Evolutionary conservation across 176 grass and related monocot species (phyloP), one percentile per base, ranked within the genome.

Genomic region (Otatea glauca): DNA sequence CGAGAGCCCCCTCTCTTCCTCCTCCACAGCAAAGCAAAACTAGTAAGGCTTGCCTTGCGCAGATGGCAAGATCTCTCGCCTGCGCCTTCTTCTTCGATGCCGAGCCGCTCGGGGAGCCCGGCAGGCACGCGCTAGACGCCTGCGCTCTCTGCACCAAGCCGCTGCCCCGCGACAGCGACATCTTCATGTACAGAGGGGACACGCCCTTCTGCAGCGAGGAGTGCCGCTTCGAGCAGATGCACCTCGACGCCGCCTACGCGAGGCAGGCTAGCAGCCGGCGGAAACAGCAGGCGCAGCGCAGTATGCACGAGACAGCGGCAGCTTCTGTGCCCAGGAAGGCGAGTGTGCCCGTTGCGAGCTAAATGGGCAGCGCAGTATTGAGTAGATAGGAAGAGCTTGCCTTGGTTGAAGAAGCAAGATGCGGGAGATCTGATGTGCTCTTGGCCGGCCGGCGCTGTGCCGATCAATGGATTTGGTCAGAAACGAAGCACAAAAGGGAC

Each of bases 201-300:
- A 91, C 89, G 3, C 92, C 92, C 45, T 94, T 88, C 86, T 94
- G 92, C 80, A 94, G 92, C 79, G 79, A 88, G 81, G 92, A 88
- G 53, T 94, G 92, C 63, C 77, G 89, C 0, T 66, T 58, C 81
- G 85, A 88, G 80, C 89, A 91, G 85, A 91, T 91, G 75, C 81
- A 81, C 8, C 70, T 88, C 81, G 89, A 91, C 64, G 17, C 50
- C 16, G 37, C 59, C 17, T 68, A 6, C 50, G 63, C 65, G 11
- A 47, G 83, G 49, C 63, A 45, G 23, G 23, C 48, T 3, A 70
- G 43, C 43, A 24, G 44, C 21, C 23, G 65, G 20, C 77, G 83
- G 25, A 76, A 75, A 56, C 65, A 32, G 49, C 49, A 11, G 55
- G 9, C 77, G 23, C 64, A 37, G 34, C 71, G 23, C 0, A n/a